Percentiles rank a stretch among this genome's conserved stretches.
Conservation (phyloP, 202 grass and related monocot species). For the Elaeis oleifera region DNA sequence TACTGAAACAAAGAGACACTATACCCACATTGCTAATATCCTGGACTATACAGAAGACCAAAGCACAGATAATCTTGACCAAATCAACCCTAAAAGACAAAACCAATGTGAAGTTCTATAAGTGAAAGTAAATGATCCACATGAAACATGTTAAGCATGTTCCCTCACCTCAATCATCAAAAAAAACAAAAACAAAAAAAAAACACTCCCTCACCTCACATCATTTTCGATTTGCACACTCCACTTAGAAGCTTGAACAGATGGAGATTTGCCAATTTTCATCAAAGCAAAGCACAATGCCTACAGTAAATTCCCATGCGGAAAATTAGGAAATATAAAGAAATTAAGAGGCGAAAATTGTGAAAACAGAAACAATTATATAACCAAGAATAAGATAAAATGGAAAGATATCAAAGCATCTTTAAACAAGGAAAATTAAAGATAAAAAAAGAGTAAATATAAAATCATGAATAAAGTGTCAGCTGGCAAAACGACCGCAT, state of each 20-base stretch:
- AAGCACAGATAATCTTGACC: conserved; percentile 60
- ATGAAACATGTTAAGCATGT: not conserved
- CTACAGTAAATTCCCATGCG: conserved; percentile 13
- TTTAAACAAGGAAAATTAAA: not conserved
- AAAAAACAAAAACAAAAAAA: too few species aligned
- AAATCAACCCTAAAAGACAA: conserved; percentile 67
- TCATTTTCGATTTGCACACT: conserved; percentile 35
- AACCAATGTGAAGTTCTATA: not conserved
- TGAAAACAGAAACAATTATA: too few species aligned
- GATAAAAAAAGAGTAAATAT: not conserved
- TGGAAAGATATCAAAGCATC: too few species aligned
- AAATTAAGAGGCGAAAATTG: too few species aligned
- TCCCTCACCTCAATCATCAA: conserved; percentile 31
- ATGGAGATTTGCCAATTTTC: conserved; percentile 32
- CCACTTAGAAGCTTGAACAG: conserved; percentile 45
- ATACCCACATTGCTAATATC: conserved; percentile 42
- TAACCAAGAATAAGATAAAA: too few species aligned
- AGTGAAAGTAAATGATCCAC: not conserved
- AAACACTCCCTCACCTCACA: conserved; percentile 37
- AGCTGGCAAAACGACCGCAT: too few species aligned
- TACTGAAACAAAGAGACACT: conserved; percentile 52
- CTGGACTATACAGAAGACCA: conserved; percentile 59
- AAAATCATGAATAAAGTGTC: too few species aligned
- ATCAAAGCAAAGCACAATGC: conserved; percentile 64
- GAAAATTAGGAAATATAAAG: too few species aligned